These are phyloP conservation scores for Oleoguttula mirabilis DNA, from an alignment of 495 filamentous ascomycete genomes.

Conservation along the genomic window DNA sequence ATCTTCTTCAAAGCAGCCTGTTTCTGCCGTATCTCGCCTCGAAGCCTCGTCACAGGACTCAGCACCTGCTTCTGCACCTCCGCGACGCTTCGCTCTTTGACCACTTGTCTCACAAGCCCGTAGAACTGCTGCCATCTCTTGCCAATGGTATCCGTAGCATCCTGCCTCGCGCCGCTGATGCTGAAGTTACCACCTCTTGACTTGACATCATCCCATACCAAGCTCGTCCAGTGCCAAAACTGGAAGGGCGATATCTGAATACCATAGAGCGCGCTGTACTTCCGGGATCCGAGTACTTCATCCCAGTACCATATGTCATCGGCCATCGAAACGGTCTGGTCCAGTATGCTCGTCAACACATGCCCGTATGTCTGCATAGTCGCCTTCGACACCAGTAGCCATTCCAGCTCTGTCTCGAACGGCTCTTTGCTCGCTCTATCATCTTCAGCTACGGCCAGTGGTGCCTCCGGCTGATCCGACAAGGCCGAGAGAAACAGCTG, in stretches of 20 bases:
- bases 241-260: slow-evolving; percentile 69
- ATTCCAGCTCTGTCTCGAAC: slow-evolving; percentile 67
- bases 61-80: slow-evolving; percentile 50
- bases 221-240: slow-evolving; percentile 52
- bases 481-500: slow-evolving; percentile 6
- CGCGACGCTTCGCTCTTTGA: slow-evolving; percentile 47
- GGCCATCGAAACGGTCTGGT: slow-evolving; percentile 65
- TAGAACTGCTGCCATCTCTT: slow-evolving; percentile 69
- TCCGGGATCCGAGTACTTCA: slow-evolving; percentile 58
- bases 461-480: slow-evolving; percentile 13
- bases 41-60: slow-evolving; percentile 56
- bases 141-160: slow-evolving; percentile 8
- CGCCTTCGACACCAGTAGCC: slow-evolving; percentile 78
- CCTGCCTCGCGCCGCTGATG: slow-evolving; percentile 6
- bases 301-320: slow-evolving; percentile 93
- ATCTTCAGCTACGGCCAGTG: slow-evolving; percentile 11
- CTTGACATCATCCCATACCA: slow-evolving; percentile 47
- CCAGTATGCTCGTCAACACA: slow-evolving; percentile 57
- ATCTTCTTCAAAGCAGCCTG: slow-evolving; percentile 51
- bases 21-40: slow-evolving; percentile 59
- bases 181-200: slow-evolving; percentile 34
- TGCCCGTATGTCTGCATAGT: slow-evolving; percentile 73
- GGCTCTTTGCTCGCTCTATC: slow-evolving; percentile 15
- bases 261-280: slow-evolving; percentile 61
- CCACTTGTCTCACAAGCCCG: slow-evolving; percentile 57